Base-by-base conservation (phyloP, 2,329 filamentous ascomycete genomes). In the Trichoderma aggressivum region DNA sequence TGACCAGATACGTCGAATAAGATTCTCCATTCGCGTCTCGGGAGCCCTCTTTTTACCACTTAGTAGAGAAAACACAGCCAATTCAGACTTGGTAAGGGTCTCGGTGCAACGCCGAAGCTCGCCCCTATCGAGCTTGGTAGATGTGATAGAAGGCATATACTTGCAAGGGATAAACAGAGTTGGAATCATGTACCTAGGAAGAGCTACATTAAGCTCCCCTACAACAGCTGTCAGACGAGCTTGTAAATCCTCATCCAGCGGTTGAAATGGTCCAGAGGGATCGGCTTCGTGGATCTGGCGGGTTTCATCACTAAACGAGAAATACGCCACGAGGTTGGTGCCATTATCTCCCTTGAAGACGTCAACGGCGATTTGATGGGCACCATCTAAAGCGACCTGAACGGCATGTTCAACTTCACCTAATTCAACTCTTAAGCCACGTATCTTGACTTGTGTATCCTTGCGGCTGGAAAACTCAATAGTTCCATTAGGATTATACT, bases 111-210 rank as follows among this genome's bases (percentile, higher is more conserved):
- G 55, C 26, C 28, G 34, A 18, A 68, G 66, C 26, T 64, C 65
- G 8, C 70, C 70, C 26, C 73, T 56, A 18, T 75, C 73, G 5
- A 75, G 61, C 61, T 75, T 75, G 26, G 70, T 72, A 6, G 74
- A 75, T 11, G 74, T 72, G 21, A 72, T 74, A n/a, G 70, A 67
- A 21, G 74, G 74, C 72, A 75, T 74, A 62, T 72, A 74, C 16
- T 28, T 32, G 67, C 74, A 75, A 36, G 70, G 74, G 34, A 75
- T 73, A 30, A 72, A 75, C 11, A 72, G 26, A 5, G 74, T 71
- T 5, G 74, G 74, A 10, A 75, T 53, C 74, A 75, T 75, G 47
- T 75, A 75, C 10, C 50, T 34, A 8, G 74, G 74, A 8, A 75
- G 67, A 11, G 62, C 21, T 24, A 72, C 32, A 30, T 60, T 65